Base-by-base conservation (phyloP, 2,329 filamentous ascomycete species). In the Aspergillus unguis region DNA sequence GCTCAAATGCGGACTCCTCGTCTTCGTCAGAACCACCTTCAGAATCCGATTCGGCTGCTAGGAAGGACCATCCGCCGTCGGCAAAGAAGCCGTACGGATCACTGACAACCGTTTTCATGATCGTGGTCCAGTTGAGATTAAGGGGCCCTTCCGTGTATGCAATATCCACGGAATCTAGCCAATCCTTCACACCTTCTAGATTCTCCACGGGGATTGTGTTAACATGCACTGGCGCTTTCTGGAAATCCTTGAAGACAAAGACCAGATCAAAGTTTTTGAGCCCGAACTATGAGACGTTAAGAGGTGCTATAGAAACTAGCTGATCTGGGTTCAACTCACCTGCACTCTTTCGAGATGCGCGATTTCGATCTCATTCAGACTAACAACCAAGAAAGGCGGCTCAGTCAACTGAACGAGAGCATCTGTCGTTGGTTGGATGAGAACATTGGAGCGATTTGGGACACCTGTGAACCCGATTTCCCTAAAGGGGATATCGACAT, bases 181-280 rank as follows among this genome's bases (percentile, higher is more conserved):
- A 99, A 67, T 99, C 95, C 74, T 97, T 97, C 61, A 99, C 92
- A 49, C 90, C 86, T 62, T 99, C 94, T 3, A 99, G 80, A 2
- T 87, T 90, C 68, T 99, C 94, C 26, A 99, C 90, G 0, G 94
- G 95, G 58, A 99, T 97, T 5, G 94, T 99, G 75, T 99, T 99
- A 79, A 99, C 87, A 71, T 99, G 94, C 52, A 87, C 88, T 1
- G 92, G 92, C 2, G 90, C 75, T n/a, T 92, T 85, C 49, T 88
- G 84, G 73, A 96, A 97, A 75, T 99, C 94, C 67, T 97, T 97
- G 80, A 96, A 97, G 35, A 99, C 89, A 66, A 97, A 92, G 23
- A 99, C 94, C 72, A 99, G 85, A 74, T 99, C 94, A 71, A 99
- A 99, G 74, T 99, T 99, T 80, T 97, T 96, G 56, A 99, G 81